Evolutionary conservation across 805 yeast species (phyloP).

Genomic region (Sugiyamaella americana): DNA sequence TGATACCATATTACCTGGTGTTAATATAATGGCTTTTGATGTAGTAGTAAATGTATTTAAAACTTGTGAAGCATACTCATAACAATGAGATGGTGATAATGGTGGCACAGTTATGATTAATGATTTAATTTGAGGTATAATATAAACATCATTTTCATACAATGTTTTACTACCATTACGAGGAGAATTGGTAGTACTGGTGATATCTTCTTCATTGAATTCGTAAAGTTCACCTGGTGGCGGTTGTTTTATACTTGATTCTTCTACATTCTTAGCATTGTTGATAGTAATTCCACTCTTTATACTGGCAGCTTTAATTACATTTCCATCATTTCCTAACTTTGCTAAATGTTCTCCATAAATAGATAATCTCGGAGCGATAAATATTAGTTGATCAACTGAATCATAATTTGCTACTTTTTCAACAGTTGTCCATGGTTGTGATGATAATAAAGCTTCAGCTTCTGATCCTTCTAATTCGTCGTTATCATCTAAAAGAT

Average conservation of each 20-base stretch:
- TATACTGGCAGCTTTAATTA: slow-evolving; percentile 3
- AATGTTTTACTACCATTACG: background rate
- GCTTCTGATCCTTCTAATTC: slow-evolving; percentile 22
- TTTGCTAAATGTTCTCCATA: slow-evolving; percentile 7
- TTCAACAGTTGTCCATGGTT: slow-evolving; percentile 16
- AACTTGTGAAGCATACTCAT: slow-evolving; percentile 13
- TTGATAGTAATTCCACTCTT: slow-evolving; percentile 1
- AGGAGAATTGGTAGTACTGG: background rate
- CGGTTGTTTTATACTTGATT: background rate
- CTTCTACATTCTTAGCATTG: slow-evolving; percentile 1
- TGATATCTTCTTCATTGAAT: slow-evolving; percentile 10
- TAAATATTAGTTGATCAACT: slow-evolving; percentile 14
- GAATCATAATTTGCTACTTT: background rate
- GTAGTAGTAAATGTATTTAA: slow-evolving; percentile 14
- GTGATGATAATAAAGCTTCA: slow-evolving; percentile 7
- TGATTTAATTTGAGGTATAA: background rate
- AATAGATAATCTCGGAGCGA: slow-evolving; percentile 17
- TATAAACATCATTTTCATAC: slow-evolving; percentile 4
- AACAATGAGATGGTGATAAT: slow-evolving; percentile 14
- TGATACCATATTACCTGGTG: slow-evolving; percentile 16
- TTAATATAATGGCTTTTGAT: slow-evolving; percentile 6
- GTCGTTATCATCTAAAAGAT: slow-evolving; percentile 42
- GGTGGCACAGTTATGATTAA: background rate
- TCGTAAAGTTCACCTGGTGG: slow-evolving; percentile 15
- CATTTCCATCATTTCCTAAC: background rate